Base-by-base conservation (phyloP, 176 grass and related monocot genomes). In the Themeda triandra region DNA sequence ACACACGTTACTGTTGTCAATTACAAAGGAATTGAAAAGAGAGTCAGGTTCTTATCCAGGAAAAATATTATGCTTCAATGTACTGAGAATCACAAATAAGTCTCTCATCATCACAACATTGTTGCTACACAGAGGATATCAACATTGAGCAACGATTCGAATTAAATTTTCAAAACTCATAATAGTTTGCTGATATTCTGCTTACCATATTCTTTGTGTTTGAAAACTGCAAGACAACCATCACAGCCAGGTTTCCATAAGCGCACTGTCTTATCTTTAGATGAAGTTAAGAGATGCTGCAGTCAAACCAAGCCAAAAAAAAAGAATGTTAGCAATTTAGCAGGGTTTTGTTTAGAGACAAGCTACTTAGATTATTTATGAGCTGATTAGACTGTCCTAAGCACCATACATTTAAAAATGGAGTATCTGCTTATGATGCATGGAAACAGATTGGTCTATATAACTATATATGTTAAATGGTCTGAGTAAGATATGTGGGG, bases 211-310 rank as follows among this genome's bases (percentile, higher is more conserved):
- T 93, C 89, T 75, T 77, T 93, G 82, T 99, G 96, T 65, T 72
- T 81, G 80, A 96, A 99, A 75, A 96, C 66, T 56, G 63, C 78
- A 65, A 94, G 91, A 39, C 96, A 94, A 58, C 63, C 80, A 81
- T 92, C 79, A 54, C 75, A 96, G 62, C 96, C 96, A 77, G 92
- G 89, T 89, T 94, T 95, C 96, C 96, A 99, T 80, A 96, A 81
- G 14, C 96, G 86, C 21, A 94, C 96, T 24, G 91, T 99, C 45
- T 96, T 99, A 53, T 99, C 96, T 87, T 94, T 96, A 23, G 91
- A 96, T 19, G 93, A 93, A 63, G 96, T 99, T 90, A 99, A 87
- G 19, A 99, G 83, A 82, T 69, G 89, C 96, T 99, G 91, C 82
- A 87, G 80, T 29, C 51, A 82, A 92, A 76, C 15, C 23, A 77